A percentile compares a stretch with the other conserved stretches of the same genome.
Evolutionary conservation across 148 eudicot genomes (phyloP).

Genomic region (Nepenthes mirabilis): DNA sequence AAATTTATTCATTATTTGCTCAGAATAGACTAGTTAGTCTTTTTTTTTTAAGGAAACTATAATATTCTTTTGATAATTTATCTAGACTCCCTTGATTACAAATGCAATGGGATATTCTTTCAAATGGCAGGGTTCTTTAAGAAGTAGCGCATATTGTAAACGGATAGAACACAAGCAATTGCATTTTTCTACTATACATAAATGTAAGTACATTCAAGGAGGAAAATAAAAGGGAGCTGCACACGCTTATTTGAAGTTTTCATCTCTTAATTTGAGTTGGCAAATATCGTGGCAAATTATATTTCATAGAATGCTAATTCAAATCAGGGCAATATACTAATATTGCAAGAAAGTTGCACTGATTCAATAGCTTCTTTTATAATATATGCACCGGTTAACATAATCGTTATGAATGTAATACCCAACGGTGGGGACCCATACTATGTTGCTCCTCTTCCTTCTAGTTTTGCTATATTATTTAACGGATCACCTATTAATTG

Average conservation of each 20-base stretch:
- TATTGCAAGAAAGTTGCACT: slow-evolving; percentile 81
- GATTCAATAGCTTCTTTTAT: slow-evolving; percentile 79
- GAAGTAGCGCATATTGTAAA: slow-evolving; percentile 35
- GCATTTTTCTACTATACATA: slow-evolving; percentile 41
- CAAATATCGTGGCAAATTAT: not conserved
- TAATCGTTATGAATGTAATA: slow-evolving; percentile 84
- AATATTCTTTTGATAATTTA: too few species aligned
- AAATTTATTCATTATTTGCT: too few species aligned
- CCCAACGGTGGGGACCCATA: slow-evolving; percentile 81
- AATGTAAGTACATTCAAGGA: slow-evolving; percentile 32
- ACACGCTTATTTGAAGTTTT: not conserved
- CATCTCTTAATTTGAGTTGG: not conserved
- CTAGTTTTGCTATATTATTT: slow-evolving; percentile 83
- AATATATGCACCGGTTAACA: slow-evolving; percentile 80
- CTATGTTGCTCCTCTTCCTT: slow-evolving; percentile 77
- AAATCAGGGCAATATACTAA: slow-evolving; percentile 93
- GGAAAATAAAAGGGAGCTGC: too few species aligned
- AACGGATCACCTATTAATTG: slow-evolving; percentile 37
- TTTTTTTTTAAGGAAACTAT: too few species aligned
- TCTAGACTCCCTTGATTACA: not conserved
- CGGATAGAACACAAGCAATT: slow-evolving; percentile 29
- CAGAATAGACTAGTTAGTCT: too few species aligned
- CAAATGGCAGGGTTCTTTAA: slow-evolving; percentile 30
- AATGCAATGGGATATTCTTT: slow-evolving; percentile 31
- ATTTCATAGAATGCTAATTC: slow-evolving; percentile 61